Percentiles rank a stretch among this genome's conserved stretches.
Evolutionary conservation across 495 filamentous ascomycete species (phyloP).

Genomic region (Podospora tetraspora): DNA sequence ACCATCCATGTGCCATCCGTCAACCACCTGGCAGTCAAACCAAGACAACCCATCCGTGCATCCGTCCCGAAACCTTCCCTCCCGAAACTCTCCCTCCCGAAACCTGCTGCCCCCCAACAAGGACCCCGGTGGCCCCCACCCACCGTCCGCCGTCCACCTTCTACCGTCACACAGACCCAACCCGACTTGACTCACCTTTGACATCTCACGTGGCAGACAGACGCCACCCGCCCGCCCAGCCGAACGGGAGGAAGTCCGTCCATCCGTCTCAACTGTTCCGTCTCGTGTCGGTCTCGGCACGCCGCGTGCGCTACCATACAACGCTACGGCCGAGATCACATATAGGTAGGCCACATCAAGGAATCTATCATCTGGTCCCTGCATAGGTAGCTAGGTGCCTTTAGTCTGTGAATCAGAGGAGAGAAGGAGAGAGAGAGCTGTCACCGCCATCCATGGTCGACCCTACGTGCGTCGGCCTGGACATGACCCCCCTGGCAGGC

Average conservation of each 20-base stretch:
- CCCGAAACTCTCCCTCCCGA: not conserved
- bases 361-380: not conserved
- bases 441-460: not conserved
- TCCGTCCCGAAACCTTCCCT: not conserved
- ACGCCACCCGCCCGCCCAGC: not conserved
- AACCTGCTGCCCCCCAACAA: not conserved
- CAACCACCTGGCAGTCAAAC: not conserved
- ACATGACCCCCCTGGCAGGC: too few species aligned
- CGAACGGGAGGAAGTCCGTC: not conserved
- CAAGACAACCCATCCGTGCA: not conserved
- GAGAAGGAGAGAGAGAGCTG: not conserved
- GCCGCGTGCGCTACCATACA: not conserved
- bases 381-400: not conserved
- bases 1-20: not conserved
- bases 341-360: not conserved
- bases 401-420: too few species aligned
- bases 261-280: not conserved
- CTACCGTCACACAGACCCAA: not conserved
- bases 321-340: not conserved
- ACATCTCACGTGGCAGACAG: not conserved
- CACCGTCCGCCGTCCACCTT: not conserved
- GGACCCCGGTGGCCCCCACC: not conserved
- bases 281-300: not conserved
- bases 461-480: not conserved
- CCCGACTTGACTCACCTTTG: not conserved